These are phyloP conservation scores for Nigrospora oryzae DNA, from an alignment of 2,329 filamentous ascomycete genomes.

Conservation along the genomic window DNA sequence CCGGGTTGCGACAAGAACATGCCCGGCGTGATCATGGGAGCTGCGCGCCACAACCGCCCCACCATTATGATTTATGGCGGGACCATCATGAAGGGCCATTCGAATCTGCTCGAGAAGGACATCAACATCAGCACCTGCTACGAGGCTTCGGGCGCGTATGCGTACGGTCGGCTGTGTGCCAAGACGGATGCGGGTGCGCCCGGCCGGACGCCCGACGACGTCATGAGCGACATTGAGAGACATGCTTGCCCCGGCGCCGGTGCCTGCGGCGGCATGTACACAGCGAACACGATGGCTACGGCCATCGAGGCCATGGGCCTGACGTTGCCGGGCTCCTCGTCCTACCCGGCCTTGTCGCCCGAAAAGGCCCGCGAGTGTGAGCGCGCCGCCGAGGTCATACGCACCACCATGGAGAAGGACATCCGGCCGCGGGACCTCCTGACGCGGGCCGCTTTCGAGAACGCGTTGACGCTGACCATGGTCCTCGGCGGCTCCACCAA, in stretches of 20 bases:
- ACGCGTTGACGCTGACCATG: conserved; percentile 86
- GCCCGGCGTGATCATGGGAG: conserved; percentile 84
- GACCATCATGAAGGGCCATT: conserved; percentile 76
- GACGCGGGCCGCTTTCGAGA: conserved; percentile 75
- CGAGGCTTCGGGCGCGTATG: conserved; percentile 76
- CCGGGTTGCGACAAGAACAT: conserved; percentile 99
- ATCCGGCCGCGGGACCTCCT: conserved; percentile 75
- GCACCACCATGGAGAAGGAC: conserved; percentile 70
- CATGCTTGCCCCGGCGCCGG: conserved; percentile 68
- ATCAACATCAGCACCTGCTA: conserved; percentile 86
- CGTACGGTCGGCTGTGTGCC: conserved; percentile 66
- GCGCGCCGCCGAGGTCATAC: conserved; percentile 71
- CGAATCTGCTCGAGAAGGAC: conserved; percentile 59
- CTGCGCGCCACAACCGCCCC: conserved; percentile 79
- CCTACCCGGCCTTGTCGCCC: conserved; percentile 70
- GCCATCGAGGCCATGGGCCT: conserved; percentile 81
- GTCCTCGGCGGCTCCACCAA: conserved; percentile 87
- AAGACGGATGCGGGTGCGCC: conserved; percentile 51
- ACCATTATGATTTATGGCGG: conserved; percentile 93
- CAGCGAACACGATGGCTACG: conserved; percentile 84
- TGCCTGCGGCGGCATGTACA: conserved; percentile 76
- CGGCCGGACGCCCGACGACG: conserved; percentile 62
- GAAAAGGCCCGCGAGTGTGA: conserved; percentile 83
- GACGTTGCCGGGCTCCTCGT: conserved; percentile 73
- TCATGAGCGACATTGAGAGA: conserved; percentile 71